Evolutionary conservation across 306 rosid genomes (phyloP).

Genomic region (Sicyos edulis): DNA sequence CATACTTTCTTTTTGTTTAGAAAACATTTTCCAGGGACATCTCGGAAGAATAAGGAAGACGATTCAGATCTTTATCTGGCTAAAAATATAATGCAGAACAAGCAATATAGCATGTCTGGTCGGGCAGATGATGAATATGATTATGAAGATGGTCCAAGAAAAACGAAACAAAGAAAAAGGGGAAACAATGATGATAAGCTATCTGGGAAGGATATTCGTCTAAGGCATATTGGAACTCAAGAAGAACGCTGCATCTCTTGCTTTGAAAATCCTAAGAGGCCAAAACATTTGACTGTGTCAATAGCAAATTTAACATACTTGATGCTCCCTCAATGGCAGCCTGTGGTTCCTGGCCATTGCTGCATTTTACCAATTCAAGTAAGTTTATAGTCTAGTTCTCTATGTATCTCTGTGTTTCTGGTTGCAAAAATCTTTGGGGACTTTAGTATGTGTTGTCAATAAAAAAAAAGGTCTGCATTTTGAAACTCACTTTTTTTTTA

Average conservation of each 20-base stretch:
- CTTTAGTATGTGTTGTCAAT: neutral
- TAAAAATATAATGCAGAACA: conserved; percentile 66
- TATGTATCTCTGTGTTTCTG: conserved; percentile 4
- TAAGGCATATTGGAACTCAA: conserved; percentile 49
- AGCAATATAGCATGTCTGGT: conserved; percentile 47
- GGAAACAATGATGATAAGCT: conserved; percentile 47
- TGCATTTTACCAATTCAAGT: conserved; percentile 85
- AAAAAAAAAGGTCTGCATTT: neutral
- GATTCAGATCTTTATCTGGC: conserved; percentile 86
- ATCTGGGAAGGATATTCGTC: conserved; percentile 31
- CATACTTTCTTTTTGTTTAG: conserved; percentile 29
- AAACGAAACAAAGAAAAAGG: conserved; percentile 54
- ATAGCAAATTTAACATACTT: conserved; percentile 71
- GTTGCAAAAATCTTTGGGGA: conserved; percentile 2
- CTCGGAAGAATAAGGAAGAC: conserved; percentile 60
- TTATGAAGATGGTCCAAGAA: conserved; percentile 56
- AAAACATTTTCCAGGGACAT: conserved; percentile 36
- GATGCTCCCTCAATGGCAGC: conserved; percentile 84
- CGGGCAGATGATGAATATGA: conserved; percentile 92
- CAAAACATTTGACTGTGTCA: conserved; percentile 75
- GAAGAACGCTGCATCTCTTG: conserved; percentile 78
- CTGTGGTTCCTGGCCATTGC: conserved; percentile 84
- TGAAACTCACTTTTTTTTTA: neutral
- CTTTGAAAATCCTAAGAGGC: conserved; percentile 72
- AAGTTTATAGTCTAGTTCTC: conserved; percentile 19